A percentile compares a stretch with the other conserved stretches of the same genome.
These are phyloP conservation scores for Phylloporus scabripes DNA, from an alignment of 768 basidiomycete species.

Conservation along the genomic window DNA sequence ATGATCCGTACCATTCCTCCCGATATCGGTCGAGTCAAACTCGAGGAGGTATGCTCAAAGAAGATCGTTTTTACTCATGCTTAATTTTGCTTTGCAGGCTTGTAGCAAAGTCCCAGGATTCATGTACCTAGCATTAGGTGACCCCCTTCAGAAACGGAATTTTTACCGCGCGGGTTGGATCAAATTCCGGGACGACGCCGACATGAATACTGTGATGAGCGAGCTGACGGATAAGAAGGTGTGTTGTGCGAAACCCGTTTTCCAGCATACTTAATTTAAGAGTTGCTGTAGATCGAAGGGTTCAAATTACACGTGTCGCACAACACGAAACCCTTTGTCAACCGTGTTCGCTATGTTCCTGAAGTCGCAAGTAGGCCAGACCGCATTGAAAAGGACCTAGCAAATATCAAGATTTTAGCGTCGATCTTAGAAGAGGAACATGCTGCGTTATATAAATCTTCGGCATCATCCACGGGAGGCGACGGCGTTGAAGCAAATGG, in stretches of 20 bases:
- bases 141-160: conserved; percentile 87
- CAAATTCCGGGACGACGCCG: conserved; percentile 76
- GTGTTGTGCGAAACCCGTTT: conserved; percentile 2
- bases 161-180: conserved; percentile 96
- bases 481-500: conserved; percentile 26
- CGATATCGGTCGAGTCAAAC: conserved; percentile 80
- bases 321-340: conserved; percentile 70
- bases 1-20: conserved; percentile 96
- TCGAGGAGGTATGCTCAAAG: conserved; percentile 68
- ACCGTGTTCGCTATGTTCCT: conserved; percentile 74
- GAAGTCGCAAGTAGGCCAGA: conserved; percentile 77
- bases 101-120: conserved; percentile 76
- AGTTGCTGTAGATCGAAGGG: conserved; percentile 68
- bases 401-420: conserved; percentile 68
- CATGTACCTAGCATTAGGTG: conserved; percentile 84
- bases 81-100: conserved; percentile 42
- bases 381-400: conserved; percentile 75
- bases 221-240: conserved; percentile 87
- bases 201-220: conserved; percentile 67
- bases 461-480: conserved; percentile 13
- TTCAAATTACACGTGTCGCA: conserved; percentile 92
- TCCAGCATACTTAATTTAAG: conserved; percentile 4
- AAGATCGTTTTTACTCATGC: conserved; percentile 1
- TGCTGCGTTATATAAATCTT: conserved; percentile 41
- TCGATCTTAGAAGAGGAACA: conserved; percentile 71